These are phyloP conservation scores for Podila epicladia DNA, from an alignment of 192 early-diverging fungal genomes.

Conservation along the genomic window DNA sequence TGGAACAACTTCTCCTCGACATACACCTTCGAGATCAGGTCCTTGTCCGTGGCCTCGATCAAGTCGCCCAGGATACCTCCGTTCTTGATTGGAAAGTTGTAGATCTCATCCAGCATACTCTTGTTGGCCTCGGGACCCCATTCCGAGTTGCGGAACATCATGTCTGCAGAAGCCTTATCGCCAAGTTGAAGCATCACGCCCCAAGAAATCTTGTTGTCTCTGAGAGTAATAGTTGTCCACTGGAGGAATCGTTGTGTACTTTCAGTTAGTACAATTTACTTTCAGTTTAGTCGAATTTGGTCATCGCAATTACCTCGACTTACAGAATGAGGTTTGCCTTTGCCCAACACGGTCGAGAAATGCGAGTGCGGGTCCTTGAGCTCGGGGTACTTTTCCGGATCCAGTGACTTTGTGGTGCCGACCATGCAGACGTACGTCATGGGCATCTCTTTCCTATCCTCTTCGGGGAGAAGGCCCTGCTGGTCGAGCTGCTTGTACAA, in stretches of 20 bases:
- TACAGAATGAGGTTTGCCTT: too few species aligned
- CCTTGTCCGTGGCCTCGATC: not conserved
- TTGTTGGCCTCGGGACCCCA: not conserved
- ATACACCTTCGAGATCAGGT: not conserved
- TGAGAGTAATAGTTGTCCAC: too few species aligned
- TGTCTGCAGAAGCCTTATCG: not conserved
- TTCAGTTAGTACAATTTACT: too few species aligned
- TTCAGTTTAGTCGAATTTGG: too few species aligned
- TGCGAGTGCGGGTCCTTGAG: not conserved
- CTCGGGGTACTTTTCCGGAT: constrained; percentile 1
- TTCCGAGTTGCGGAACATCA: not conserved
- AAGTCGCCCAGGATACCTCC: not conserved
- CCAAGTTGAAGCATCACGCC: not conserved
- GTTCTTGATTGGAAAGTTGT: not conserved
- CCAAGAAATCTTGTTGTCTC: too few species aligned
- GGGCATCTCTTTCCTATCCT: not conserved
- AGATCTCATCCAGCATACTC: not conserved
- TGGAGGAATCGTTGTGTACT: too few species aligned
- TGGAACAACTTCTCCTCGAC: constrained; percentile 36
- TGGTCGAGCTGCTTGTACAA: constrained; percentile 5
- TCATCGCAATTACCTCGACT: too few species aligned
- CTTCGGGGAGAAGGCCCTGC: not conserved
- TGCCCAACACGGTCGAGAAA: not conserved
- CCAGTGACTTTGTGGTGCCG: not conserved
- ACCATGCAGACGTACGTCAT: constrained; percentile 8